Base-by-base conservation (phyloP, 2,329 filamentous ascomycete genomes). In the Anisogramma anomala region DNA sequence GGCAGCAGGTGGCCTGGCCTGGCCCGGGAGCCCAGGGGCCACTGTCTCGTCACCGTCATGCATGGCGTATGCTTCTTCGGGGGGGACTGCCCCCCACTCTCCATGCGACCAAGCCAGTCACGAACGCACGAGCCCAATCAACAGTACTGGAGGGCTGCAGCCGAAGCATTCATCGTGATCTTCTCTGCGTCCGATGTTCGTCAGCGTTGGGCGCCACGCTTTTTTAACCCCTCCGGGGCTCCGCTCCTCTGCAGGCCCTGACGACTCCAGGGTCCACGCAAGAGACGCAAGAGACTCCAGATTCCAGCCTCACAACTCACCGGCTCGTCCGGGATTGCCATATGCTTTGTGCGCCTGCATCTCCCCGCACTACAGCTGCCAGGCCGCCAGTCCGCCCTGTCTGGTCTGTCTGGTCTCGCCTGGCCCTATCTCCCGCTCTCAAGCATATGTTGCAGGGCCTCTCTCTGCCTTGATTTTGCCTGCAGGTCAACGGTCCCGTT, bases 221-320 rank as follows among this genome's bases (percentile, higher is more conserved):
- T 9, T 33, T 43, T 47, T 47, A 44, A 44, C 45, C 45, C 41
- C 43, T 36, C 14, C 19, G 5, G 18, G 36, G 40, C 32, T 36
- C 45, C 45, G 41, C 45, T 39, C 17, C 34, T 17, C n/a, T 47
- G 45, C 45, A 47, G 41, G 31, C 9, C 36, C 36, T 46, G 43
- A 31, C 27, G 36, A 33, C n/a, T n/a, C n/a, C n/a, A n/a, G n/a
- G n/a, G n/a, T n/a, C n/a, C n/a, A n/a, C n/a, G n/a, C n/a, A n/a
- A n/a, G n/a, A n/a, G n/a, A n/a, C n/a, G n/a, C n/a, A n/a, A n/a
- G n/a, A n/a, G n/a, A n/a, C n/a, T n/a, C 7, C 35, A 35, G 30
- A 33, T 30, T 37, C 43, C 37, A 44, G 41, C 45, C 41, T 47
- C 45, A 44, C 33, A 6, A 9, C 44, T 44, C 45, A 47, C 45